Conservation (phyloP, 2,329 filamentous ascomycete species). For the Tolypocladium tundrense region DNA sequence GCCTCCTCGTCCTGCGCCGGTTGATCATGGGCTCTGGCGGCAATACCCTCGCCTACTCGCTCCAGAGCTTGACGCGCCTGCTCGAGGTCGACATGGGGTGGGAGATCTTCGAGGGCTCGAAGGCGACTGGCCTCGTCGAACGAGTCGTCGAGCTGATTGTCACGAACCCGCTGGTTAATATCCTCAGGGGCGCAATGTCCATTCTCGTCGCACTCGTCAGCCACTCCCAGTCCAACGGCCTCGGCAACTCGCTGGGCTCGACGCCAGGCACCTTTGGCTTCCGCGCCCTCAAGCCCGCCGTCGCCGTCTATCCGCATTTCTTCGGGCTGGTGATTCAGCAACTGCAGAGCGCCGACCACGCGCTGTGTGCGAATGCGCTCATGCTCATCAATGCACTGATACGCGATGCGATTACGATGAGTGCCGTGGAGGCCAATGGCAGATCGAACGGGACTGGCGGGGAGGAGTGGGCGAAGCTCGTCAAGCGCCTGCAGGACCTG, state of each 20-base stretch:
- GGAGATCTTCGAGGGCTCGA: slow-evolving; percentile 66
- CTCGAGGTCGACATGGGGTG: slow-evolving; percentile 97
- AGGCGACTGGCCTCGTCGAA: slow-evolving; percentile 57
- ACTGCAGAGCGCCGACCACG: slow-evolving; percentile 87
- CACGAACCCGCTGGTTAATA: slow-evolving; percentile 92
- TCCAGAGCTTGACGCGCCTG: slow-evolving; percentile 78
- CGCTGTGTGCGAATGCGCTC: slow-evolving; percentile 87
- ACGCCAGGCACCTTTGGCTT: slow-evolving; percentile 67
- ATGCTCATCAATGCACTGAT: slow-evolving; percentile 94
- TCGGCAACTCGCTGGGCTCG: slow-evolving; percentile 21
- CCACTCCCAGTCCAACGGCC: slow-evolving; percentile 56
- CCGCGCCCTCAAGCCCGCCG: slow-evolving; percentile 80
- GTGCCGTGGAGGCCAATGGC: slow-evolving; percentile 36
- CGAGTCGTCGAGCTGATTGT: slow-evolving; percentile 86
- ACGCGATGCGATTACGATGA: slow-evolving; percentile 75
- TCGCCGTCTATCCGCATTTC: slow-evolving; percentile 86
- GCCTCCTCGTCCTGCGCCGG: slow-evolving; percentile 68
- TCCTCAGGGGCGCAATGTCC: slow-evolving; percentile 91
- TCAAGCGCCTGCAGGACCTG: slow-evolving; percentile 85
- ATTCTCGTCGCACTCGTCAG: slow-evolving; percentile 90
- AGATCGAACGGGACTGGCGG: slow-evolving; percentile 17
- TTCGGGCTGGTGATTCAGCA: slow-evolving; percentile 88
- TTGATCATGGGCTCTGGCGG: slow-evolving; percentile 78
- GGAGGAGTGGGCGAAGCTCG: slow-evolving; percentile 90
- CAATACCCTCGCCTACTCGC: slow-evolving; percentile 90